Base-by-base conservation (phyloP, 176 grass and related monocot genomes). In the Bolboschoenus planiculmis region DNA sequence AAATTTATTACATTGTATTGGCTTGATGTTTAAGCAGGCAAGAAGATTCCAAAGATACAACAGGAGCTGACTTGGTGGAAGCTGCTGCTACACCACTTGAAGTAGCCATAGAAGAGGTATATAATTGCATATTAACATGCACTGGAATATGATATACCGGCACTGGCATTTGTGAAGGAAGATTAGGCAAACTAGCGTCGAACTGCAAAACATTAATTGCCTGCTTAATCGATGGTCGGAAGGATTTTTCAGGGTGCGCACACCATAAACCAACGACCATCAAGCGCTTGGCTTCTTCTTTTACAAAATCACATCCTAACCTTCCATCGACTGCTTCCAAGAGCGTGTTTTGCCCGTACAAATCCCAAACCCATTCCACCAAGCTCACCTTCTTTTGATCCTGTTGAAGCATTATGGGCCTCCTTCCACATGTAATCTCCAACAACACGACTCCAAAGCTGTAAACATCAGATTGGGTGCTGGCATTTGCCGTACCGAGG, bases 381-480 rank as follows among this genome's bases (percentile, higher is more conserved):
- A 93, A 63, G 21, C 84, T 83, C 20, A 63, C 84, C 58, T 84
- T 72, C 47, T 20, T 67, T 37, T 16, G 43, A 51, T 80, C 42
- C 33, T 60, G 85, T 5, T 30, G 31, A 0, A 64, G 51, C 46
- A 83, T 85, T 71, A 90, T 67, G 0, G 85, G 81, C 13, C 44
- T 26, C 36, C 88, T 68, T n/a, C 88, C 82, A 2, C 81, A 70
- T 30, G 78, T 70, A 9, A 94, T 86, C 62, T 91, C 92, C 4
- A 89, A 54, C 18, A 86, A 84, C 0, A 90, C 86, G 7, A 90
- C 13, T 30, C 88, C 88, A 16, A 84, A 90, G 37, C 88, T 87
- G 33, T 84, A 90, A 16, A 90, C 76, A 54, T 90, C 88, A 14
- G 85, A 50, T 16, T 87, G 16, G 7, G 63, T 78, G 85, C 88